phyloP scores from a whole-genome alignment of 768 basidiomycete genomes.

The Atractiella rhizophila region DNA sequence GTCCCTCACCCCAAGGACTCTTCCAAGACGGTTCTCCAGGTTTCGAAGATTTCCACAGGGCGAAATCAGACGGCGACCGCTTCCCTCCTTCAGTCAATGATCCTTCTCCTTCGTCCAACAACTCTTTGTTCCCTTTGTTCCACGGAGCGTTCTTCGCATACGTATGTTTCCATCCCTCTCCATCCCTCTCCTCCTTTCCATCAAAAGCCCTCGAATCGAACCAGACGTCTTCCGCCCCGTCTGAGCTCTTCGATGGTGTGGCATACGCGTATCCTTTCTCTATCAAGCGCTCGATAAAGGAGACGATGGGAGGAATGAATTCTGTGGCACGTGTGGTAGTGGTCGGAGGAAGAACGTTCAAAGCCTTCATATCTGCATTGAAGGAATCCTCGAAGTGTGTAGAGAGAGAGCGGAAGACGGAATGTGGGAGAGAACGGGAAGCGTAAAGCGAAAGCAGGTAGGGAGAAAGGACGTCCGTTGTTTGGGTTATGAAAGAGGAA shows the following conservation, averaged over 20 bases:
- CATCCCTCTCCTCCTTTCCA: constrained; percentile 21
- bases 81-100: constrained; percentile 28
- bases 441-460: too few relatives aligned
- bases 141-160: constrained; percentile 92
- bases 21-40: constrained; percentile 91
- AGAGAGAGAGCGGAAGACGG: constrained; percentile 54
- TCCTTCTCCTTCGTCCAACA: constrained; percentile 86
- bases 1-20: constrained; percentile 82
- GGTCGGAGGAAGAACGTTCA: constrained; percentile 65
- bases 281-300: constrained; percentile 62
- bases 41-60: constrained; percentile 91
- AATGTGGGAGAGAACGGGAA: too few relatives aligned
- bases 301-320: constrained; percentile 81
- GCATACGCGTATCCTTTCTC: constrained; percentile 71
- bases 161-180: constrained; percentile 32
- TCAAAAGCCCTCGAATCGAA: constrained; percentile 27
- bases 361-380: constrained; percentile 73
- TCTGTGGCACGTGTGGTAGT: constrained; percentile 85
- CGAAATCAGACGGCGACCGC: constrained; percentile 73
- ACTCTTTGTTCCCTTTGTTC: constrained; percentile 74
- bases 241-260: constrained; percentile 53
- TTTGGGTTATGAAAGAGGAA: constrained; percentile 20
- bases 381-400: constrained; percentile 72
- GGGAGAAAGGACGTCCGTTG: constrained; percentile 48
- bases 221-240: constrained; percentile 31